Evolutionary conservation across 129 eudicot genomes (phyloP), one percentile per base, ranked within the genome.

Genomic region (Gnaphalium uliginosum): DNA sequence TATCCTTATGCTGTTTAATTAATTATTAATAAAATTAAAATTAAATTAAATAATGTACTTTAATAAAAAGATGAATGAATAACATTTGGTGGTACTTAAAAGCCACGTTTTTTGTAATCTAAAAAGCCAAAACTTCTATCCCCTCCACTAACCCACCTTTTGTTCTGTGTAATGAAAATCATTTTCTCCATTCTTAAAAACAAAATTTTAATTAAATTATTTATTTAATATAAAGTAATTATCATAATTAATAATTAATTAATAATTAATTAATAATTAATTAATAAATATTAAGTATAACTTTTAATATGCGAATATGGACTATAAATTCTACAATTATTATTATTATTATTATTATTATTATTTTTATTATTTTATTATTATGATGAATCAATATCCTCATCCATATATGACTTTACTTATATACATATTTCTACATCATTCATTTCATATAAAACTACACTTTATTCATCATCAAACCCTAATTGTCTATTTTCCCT

Each of bases 91-190:
- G 56, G 46, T 54, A 51, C 51, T 54, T 72, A 78, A 78, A 51
- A 51, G 82, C 78, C 78, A 79, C 56, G 13, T 48, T 53, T 76
- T 69, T 48, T 48, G 39, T 58, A 15, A 6, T 26, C 57, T 10
- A 76, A 66, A 56, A 76, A 67, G 74, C 80, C 80, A 76, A 76
- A 66, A 76, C 73, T 76, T 78, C 17, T 26, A 77, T 58, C 81
- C 68, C 74, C 75, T 59, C 76, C 81, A 78, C 76, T 71, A 71
- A 46, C 29, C 57, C 27, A 32, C 57, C 29, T 18, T 32, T 78
- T 61, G 37, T 30, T 46, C 4, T 58, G 22, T 6, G 4, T 58
- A 53, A 53, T 58, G 3, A 58, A 58, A 19, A 10, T 58, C 11
- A 22, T 5, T 21, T 58, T 8, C 9, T 4, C 21, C 21, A 4